Conservation (phyloP, 345 rosid species). For the Sisymbrium irio region DNA sequence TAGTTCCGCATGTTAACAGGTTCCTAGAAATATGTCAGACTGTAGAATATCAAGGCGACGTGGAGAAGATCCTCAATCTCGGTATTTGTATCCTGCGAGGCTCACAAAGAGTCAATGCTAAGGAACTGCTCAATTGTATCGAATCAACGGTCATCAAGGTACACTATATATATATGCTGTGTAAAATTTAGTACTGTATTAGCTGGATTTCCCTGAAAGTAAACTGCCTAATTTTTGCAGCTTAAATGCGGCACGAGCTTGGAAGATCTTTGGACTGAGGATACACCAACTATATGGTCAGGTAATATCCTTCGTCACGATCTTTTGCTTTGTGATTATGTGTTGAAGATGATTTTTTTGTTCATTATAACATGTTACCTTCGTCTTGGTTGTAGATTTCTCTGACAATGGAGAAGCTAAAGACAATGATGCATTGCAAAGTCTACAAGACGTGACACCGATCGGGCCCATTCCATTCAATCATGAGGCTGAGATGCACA, state of each 20-base stretch:
- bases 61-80: constrained; percentile 58
- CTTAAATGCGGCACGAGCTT: constrained; percentile 53
- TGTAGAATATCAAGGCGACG: constrained; percentile 46
- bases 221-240: constrained; percentile 41
- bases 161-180: constrained; percentile 11
- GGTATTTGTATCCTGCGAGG: constrained; percentile 61
- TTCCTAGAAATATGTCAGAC: constrained; percentile 56
- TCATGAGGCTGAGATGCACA: constrained; percentile 42
- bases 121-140: constrained; percentile 44
- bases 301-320: constrained; percentile 39
- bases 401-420: constrained; percentile 36
- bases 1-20: constrained; percentile 59
- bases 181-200: neutral
- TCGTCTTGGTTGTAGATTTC: constrained; percentile 33
- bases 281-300: constrained; percentile 35
- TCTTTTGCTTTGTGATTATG: constrained; percentile 6
- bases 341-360: neutral
- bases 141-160: constrained; percentile 62
- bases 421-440: constrained; percentile 31
- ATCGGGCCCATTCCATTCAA: constrained; percentile 41
- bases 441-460: constrained; percentile 31
- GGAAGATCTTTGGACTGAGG: constrained; percentile 60
- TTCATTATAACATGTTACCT: neutral
- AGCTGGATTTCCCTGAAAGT: constrained; percentile 7
- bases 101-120: constrained; percentile 53